Conservation (phyloP, 1,139 yeast species). For the Suhomyces terraborum region DNA sequence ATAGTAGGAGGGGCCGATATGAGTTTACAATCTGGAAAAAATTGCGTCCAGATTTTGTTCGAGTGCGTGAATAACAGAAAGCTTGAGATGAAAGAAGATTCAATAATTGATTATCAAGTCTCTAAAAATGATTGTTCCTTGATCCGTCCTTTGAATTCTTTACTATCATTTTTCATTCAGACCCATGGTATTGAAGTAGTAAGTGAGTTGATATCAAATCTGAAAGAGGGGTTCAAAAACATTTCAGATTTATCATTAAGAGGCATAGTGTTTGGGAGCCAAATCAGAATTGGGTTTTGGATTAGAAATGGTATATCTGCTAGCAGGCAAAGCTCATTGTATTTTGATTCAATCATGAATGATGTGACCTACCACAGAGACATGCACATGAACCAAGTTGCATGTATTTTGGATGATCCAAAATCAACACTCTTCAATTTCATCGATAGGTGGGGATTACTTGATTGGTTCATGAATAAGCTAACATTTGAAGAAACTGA, state of each 20-base stretch:
- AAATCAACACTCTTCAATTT: constrained; percentile 47
- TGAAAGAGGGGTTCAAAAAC: constrained; percentile 34
- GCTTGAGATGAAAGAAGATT: constrained; percentile 34
- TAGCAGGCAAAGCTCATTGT: constrained; percentile 47
- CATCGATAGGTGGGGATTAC: constrained; percentile 63
- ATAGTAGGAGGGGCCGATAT: constrained; percentile 40
- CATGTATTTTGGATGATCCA: constrained; percentile 49
- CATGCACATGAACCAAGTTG: constrained; percentile 58
- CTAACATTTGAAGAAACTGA: constrained; percentile 41
- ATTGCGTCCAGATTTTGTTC: constrained; percentile 22
- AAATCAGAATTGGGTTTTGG: constrained; percentile 83
- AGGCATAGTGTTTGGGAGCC: constrained; percentile 67
- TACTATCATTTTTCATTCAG: constrained; percentile 47
- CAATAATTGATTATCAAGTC: constrained; percentile 45
- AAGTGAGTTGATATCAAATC: constrained; percentile 18
- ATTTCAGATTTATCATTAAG: constrained; percentile 61
- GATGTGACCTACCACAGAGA: constrained; percentile 47
- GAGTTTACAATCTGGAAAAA: constrained; percentile 22
- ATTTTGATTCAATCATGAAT: constrained; percentile 37
- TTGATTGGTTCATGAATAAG: constrained; percentile 52
- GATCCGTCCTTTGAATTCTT: constrained; percentile 59
- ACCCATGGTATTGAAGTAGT: constrained; percentile 30
- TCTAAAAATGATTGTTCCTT: constrained; percentile 55
- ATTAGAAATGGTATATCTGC: constrained; percentile 75
- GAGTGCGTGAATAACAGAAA: constrained; percentile 29